Evolutionary conservation across 225 moss, liverwort and hornwort genomes (phyloP).

Genomic region (Straminergon stramineum): DNA sequence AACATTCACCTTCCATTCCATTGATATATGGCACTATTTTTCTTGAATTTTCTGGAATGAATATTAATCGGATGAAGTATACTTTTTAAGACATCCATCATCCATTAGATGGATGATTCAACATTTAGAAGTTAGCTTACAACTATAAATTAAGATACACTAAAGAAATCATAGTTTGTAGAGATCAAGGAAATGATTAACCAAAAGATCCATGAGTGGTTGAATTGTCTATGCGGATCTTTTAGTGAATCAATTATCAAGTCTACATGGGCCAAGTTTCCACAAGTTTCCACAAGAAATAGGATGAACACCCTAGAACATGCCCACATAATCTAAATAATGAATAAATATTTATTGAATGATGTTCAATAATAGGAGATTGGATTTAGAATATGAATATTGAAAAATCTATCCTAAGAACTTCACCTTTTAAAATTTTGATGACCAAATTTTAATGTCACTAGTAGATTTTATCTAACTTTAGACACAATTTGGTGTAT

Average conservation of each 20-base stretch:
- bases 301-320: rapidly evolving
- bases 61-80: background rate
- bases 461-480: background rate
- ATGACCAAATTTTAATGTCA: background rate
- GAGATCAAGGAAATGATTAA: background rate
- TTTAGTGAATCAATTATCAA: background rate
- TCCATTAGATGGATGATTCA: background rate
- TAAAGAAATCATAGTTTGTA: rapidly evolving
- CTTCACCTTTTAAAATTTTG: background rate
- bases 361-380: background rate
- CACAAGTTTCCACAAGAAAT: background rate
- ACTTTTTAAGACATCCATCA: background rate
- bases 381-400: background rate
- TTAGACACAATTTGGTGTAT: background rate
- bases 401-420: background rate
- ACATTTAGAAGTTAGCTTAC: background rate
- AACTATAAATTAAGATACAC: background rate
- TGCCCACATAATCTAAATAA: background rate
- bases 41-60: background rate
- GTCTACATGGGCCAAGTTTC: background rate
- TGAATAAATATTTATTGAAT: background rate
- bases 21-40: background rate
- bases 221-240: background rate
- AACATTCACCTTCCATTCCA: background rate
- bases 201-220: rapidly evolving